These are phyloP conservation scores for Metschnikowia lachancei DNA, from an alignment of 805 yeast genomes.

Conservation along the genomic window DNA sequence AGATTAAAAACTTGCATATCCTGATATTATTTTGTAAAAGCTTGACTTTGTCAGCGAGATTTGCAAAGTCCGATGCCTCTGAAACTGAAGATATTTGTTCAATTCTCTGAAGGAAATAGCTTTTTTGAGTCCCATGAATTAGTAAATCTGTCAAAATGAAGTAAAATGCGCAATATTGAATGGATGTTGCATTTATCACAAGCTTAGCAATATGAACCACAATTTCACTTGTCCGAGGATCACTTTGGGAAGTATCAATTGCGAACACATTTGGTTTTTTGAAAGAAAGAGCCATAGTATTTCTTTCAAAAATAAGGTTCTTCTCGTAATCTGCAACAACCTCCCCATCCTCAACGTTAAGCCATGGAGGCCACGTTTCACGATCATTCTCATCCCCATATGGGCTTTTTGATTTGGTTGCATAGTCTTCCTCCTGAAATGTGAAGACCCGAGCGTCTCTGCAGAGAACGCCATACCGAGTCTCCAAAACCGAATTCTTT, in stretches of 20 bases:
- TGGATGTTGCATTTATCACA: constrained; percentile 38
- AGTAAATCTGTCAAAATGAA: constrained; percentile 37
- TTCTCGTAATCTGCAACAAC: constrained; percentile 21
- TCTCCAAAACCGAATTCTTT: constrained; percentile 46
- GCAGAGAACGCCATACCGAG: constrained; percentile 54
- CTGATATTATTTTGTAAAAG: constrained; percentile 33
- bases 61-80: constrained; percentile 36
- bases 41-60: constrained; percentile 30
- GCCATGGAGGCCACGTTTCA: constrained; percentile 21
- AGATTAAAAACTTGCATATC: constrained; percentile 33
- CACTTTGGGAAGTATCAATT: constrained; percentile 25
- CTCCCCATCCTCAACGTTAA: constrained; percentile 28
- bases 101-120: constrained; percentile 38
- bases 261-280: constrained; percentile 53
- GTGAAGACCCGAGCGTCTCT: constrained; percentile 57
- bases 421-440: constrained; percentile 36
- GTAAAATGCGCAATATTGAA: constrained; percentile 38
- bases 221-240: constrained; percentile 28
- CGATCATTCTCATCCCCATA: constrained; percentile 2
- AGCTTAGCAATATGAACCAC: constrained; percentile 36
- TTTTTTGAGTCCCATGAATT: constrained; percentile 27
- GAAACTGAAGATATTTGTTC: constrained; percentile 38
- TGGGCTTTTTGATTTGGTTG: constrained; percentile 5
- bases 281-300: constrained; percentile 43
- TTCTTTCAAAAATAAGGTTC: constrained; percentile 35